These are phyloP conservation scores for Mrakia frigida DNA, from an alignment of 768 basidiomycete species.

Conservation along the genomic window DNA sequence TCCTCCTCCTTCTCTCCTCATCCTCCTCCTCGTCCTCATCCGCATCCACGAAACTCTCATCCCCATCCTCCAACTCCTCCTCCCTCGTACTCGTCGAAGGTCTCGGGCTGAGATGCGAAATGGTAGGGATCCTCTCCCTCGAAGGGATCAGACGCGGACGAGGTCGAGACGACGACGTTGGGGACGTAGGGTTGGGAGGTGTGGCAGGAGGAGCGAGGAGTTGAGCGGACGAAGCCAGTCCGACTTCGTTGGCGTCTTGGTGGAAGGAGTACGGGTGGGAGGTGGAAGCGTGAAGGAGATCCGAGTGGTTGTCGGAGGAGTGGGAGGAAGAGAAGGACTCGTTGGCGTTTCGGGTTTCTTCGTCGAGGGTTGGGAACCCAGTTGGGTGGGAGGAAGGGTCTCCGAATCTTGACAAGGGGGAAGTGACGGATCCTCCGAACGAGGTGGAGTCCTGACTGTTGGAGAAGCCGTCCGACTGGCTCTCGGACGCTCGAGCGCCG, in stretches of 20 bases:
- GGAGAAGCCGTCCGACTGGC: constrained; percentile 10
- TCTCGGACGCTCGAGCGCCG: neutral
- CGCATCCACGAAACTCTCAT: constrained; percentile 18
- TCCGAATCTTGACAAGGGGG: neutral
- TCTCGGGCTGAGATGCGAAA: constrained; percentile 3
- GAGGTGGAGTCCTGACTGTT: constrained; percentile 1
- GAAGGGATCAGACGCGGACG: constrained; percentile 18
- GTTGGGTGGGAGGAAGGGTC: neutral
- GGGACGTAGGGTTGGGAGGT: neutral
- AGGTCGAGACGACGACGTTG: neutral
- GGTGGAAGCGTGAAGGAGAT: constrained; percentile 9
- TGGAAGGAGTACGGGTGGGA: neutral
- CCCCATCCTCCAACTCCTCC: constrained; percentile 6
- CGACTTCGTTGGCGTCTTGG: neutral
- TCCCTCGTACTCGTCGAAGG: neutral
- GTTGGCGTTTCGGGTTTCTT: neutral
- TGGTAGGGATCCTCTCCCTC: constrained; percentile 9
- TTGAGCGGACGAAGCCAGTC: neutral
- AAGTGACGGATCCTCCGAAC: constrained; percentile 9
- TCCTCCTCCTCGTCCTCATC: constrained; percentile 5
- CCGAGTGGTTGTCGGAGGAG: neutral
- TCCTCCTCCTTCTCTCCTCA: neutral
- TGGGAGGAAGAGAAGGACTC: neutral
- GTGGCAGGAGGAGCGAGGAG: neutral
- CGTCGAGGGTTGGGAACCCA: neutral